Evolutionary conservation across 2,329 filamentous ascomycete genomes (phyloP).

Genomic region (Exophiala sp.): DNA sequence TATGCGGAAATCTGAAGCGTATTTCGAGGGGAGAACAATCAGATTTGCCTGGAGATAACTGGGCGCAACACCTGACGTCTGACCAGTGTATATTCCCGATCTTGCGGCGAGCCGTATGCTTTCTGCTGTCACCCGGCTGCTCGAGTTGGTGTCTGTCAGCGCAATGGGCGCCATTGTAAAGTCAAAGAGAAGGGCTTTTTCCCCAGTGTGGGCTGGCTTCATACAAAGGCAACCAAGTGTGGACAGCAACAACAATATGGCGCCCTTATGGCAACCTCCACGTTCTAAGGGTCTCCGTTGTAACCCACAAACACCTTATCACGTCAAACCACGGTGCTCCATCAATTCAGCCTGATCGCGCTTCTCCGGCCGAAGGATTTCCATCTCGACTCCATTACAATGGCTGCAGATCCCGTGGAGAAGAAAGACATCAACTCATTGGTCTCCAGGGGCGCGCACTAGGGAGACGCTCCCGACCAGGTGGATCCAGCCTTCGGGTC

Average conservation of each 20-base stretch:
- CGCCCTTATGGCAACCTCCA: no score
- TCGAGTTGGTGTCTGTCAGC: neutral
- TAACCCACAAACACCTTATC: neutral
- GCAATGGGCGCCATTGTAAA: conserved; percentile 4
- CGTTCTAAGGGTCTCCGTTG: no score
- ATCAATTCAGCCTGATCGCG: neutral
- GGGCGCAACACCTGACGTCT: conserved; percentile 52
- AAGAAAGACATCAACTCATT: neutral
- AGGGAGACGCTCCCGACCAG: conserved; percentile 3
- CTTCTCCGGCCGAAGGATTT: conserved; percentile 1
- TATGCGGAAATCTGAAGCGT: conserved; percentile 53
- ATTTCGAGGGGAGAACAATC: conserved; percentile 52
- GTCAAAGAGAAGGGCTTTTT: neutral
- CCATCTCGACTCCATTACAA: neutral
- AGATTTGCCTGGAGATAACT: conserved; percentile 58
- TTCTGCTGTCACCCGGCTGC: conserved; percentile 14
- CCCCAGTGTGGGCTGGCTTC: no score
- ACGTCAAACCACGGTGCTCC: neutral
- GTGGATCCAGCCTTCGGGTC: neutral
- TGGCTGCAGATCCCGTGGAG: neutral
- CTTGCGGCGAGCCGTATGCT: conserved; percentile 22
- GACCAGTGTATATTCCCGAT: conserved; percentile 14
- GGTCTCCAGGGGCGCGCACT: neutral
- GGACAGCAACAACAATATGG: no score
- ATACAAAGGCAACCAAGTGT: no score